Conservation (phyloP, 306 rosid species). For the Senna siamea region DNA sequence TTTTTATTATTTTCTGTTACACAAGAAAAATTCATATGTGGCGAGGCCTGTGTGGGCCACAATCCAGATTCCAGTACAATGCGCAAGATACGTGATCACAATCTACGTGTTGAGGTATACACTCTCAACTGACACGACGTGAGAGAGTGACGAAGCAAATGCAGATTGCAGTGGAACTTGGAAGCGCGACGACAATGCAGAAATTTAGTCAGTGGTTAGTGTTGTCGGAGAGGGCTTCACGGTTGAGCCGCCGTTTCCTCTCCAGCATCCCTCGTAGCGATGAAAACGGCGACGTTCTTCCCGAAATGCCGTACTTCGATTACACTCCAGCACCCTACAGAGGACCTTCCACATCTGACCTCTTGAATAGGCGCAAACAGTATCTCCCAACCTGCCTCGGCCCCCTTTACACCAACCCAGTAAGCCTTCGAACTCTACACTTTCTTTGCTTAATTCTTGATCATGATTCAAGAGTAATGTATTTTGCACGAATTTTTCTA, state of each 20-base stretch:
- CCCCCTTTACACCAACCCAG: constrained; percentile 43
- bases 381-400: constrained; percentile 41
- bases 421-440: constrained; percentile 26
- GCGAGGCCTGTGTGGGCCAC: too few relatives aligned
- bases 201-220: too few relatives aligned
- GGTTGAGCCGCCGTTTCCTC: neutral
- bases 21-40: too few relatives aligned
- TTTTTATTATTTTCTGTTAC: too few relatives aligned
- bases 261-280: constrained; percentile 32
- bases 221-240: too few relatives aligned
- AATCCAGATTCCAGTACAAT: too few relatives aligned
- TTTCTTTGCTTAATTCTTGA: neutral
- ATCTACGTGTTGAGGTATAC: too few relatives aligned
- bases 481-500: neutral
- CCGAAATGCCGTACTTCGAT: constrained; percentile 50
- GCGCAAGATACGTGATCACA: too few relatives aligned
- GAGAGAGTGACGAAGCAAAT: too few relatives aligned
- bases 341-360: constrained; percentile 51
- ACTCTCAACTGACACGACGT: too few relatives aligned
- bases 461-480: neutral
- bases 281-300: constrained; percentile 9
- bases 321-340: constrained; percentile 48
- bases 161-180: too few relatives aligned
- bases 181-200: too few relatives aligned
- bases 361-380: constrained; percentile 43